Conservation (phyloP, 78 protist genomes). For the Planoprotostelium fungivorum region DNA sequence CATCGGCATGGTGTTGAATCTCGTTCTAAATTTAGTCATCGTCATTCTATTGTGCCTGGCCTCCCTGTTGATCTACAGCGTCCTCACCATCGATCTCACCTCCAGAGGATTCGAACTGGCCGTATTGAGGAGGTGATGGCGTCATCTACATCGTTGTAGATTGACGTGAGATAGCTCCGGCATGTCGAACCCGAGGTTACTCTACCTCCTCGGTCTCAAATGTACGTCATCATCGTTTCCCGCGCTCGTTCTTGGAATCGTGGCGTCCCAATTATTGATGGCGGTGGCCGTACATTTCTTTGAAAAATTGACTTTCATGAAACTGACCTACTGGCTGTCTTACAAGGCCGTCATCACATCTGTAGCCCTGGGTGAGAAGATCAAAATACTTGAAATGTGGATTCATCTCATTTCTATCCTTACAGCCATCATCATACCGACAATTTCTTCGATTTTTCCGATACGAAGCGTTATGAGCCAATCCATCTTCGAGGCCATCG, state of each 20-base stretch:
- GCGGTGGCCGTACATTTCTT: background rate
- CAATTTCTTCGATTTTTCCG: background rate
- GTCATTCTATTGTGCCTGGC: conserved; percentile 57
- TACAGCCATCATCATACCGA: background rate
- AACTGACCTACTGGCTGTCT: background rate
- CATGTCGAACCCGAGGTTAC: conserved; percentile 17
- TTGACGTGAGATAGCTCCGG: background rate
- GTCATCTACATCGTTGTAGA: conserved; percentile 1
- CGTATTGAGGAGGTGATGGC: conserved; percentile 81
- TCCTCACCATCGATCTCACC: conserved; percentile 84
- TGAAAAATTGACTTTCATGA: background rate
- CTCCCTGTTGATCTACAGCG: conserved; percentile 81
- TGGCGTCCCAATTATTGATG: conserved; percentile 25
- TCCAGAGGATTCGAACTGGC: conserved; percentile 88
- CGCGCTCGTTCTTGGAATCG: conserved; percentile 25
- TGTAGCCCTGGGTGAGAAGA: background rate
- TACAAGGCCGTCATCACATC: background rate
- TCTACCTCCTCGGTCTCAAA: conserved; percentile 26
- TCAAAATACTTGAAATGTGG: background rate
- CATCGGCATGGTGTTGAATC: background rate
- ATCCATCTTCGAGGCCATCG: background rate
- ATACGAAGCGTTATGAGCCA: background rate
- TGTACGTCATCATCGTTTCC: conserved; percentile 8
- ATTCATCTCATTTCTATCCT: background rate
- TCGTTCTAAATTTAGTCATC: conserved; percentile 34